Evolutionary conservation across 2,329 filamentous ascomycete genomes (phyloP).

Genomic region (Calonectria fujianensis): DNA sequence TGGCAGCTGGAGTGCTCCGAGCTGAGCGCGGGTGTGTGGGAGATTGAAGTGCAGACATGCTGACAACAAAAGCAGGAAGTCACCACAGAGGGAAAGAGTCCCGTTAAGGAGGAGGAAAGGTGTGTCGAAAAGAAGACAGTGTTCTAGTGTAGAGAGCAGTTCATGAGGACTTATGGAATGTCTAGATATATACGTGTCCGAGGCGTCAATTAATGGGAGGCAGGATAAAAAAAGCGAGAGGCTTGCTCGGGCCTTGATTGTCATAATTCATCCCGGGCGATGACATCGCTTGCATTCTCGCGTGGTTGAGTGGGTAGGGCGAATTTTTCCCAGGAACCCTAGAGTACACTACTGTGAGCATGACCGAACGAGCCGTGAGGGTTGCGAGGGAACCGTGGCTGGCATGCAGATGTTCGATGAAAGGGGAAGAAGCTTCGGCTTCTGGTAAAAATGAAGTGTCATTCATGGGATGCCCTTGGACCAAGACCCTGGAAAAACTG

Average conservation of each 20-base stretch:
- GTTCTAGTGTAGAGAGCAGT: background rate
- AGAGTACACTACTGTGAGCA: constrained; percentile 35
- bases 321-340: constrained; percentile 41
- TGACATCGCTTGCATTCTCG: constrained; percentile 49
- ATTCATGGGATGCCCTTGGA: constrained; percentile 53
- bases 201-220: constrained; percentile 13
- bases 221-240: background rate
- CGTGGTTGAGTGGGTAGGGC: constrained; percentile 45
- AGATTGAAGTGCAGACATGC: constrained; percentile 49
- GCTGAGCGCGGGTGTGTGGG: constrained; percentile 48
- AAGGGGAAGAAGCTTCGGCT: constrained; percentile 38
- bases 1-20: constrained; percentile 52
- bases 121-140: background rate
- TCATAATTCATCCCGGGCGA: constrained; percentile 48
- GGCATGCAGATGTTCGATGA: constrained; percentile 41
- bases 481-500: constrained; percentile 48
- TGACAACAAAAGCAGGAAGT: constrained; percentile 4
- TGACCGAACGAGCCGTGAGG: constrained; percentile 35
- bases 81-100: constrained; percentile 10
- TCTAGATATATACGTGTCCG: constrained; percentile 48
- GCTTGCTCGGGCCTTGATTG: constrained; percentile 48
- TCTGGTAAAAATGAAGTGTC: constrained; percentile 1
- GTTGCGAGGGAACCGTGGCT: constrained; percentile 37
- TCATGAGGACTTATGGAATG: constrained; percentile 12
- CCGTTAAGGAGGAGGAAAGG: constrained; percentile 2